Percentiles rank a stretch among this genome's conserved stretches.
phyloP scores from a whole-genome alignment of 2,329 filamentous ascomycete species.

The Pezizomycotina sp. region DNA sequence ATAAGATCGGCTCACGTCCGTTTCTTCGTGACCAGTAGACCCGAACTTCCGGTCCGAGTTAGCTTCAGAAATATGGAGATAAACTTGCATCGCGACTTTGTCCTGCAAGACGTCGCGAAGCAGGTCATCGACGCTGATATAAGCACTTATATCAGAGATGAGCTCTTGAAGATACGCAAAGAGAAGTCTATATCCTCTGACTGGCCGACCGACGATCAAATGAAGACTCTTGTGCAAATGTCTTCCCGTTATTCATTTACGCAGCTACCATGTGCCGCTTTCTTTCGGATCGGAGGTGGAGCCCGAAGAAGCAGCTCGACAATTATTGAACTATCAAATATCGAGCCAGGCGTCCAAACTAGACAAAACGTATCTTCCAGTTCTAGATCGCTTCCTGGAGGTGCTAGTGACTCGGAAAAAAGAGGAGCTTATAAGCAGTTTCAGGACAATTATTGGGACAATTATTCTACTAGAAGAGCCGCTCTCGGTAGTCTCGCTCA shows the following conservation, averaged over 20 bases:
- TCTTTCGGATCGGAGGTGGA: slow-evolving; percentile 3
- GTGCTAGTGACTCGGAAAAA: slow-evolving; percentile 1
- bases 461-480: slow-evolving; percentile 10
- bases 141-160: slow-evolving; percentile 1
- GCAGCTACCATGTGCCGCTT: slow-evolving; percentile 14
- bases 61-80: slow-evolving; percentile 3
- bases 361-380: slow-evolving; percentile 7
- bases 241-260: slow-evolving; percentile 10
- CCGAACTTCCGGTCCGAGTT: not conserved
- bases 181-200: not conserved
- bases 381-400: slow-evolving; percentile 4
- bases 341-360: slow-evolving; percentile 4
- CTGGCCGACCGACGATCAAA: slow-evolving; percentile 5
- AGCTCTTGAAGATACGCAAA: slow-evolving; percentile 4
- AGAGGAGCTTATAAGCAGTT: not conserved
- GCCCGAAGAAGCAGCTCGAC: slow-evolving; percentile 1
- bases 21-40: slow-evolving; percentile 11
- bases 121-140: slow-evolving; percentile 9
- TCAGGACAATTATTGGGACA: slow-evolving; percentile 5
- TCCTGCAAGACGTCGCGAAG: slow-evolving; percentile 11
- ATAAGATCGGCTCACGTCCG: slow-evolving; percentile 3
- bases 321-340: slow-evolving; percentile 2
- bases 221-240: slow-evolving; percentile 4
- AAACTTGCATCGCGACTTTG: slow-evolving; percentile 1
- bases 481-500: too few species aligned